These are phyloP conservation scores for Boletus mariae DNA, from an alignment of 1,284 basidiomycete genomes.

Conservation along the genomic window DNA sequence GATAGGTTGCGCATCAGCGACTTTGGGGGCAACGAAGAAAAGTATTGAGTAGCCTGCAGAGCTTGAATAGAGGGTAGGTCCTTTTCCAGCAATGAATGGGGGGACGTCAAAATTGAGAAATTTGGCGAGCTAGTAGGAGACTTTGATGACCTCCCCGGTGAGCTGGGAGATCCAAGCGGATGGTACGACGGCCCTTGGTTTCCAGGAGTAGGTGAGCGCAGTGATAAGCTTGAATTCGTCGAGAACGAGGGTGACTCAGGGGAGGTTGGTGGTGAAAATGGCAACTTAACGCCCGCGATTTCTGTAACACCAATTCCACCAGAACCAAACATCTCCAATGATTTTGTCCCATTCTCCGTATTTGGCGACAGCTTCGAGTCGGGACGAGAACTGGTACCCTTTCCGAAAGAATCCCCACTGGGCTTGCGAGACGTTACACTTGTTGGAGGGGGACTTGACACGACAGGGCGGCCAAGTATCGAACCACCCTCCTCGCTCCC, in stretches of 20 bases:
- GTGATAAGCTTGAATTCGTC: slow-evolving; percentile 29
- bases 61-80: slow-evolving; percentile 33
- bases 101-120: slow-evolving; percentile 43
- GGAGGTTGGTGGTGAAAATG: slow-evolving; percentile 30
- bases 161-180: slow-evolving; percentile 15
- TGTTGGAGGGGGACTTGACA: slow-evolving; percentile 25
- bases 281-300: slow-evolving; percentile 31
- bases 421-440: slow-evolving; percentile 24
- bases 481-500: slow-evolving; percentile 18
- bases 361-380: slow-evolving; percentile 36
- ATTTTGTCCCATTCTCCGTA: slow-evolving; percentile 23
- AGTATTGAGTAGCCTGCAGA: slow-evolving; percentile 17
- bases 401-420: slow-evolving; percentile 30
- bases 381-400: slow-evolving; percentile 30
- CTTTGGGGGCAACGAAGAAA: slow-evolving; percentile 12
- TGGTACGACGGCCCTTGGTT: slow-evolving; percentile 15
- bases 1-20: slow-evolving; percentile 12
- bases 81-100: slow-evolving; percentile 39
- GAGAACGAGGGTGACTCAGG: slow-evolving; percentile 34
- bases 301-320: slow-evolving; percentile 18
- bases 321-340: slow-evolving; percentile 22
- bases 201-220: slow-evolving; percentile 17
- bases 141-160: slow-evolving; percentile 15
- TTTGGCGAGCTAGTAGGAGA: slow-evolving; percentile 32
- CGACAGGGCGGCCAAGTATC: slow-evolving; percentile 8